Evolutionary conservation across 1,284 basidiomycete genomes (phyloP).

Genomic region (Rhodotorula sp.): DNA sequence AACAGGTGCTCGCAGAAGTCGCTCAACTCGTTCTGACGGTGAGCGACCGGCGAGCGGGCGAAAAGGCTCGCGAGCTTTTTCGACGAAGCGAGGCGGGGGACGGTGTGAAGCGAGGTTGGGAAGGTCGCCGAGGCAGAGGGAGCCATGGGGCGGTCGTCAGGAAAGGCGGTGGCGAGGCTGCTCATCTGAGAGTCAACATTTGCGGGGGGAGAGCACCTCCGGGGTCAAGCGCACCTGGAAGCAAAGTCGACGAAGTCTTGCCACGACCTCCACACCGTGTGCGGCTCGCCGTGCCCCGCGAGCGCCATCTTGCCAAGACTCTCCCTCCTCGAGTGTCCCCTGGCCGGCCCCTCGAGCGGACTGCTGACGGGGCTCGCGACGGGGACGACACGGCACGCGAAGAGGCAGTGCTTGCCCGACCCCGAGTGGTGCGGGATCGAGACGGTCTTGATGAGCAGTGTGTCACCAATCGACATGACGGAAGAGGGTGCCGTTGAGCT

Average conservation of each 20-base stretch:
- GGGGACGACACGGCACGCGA: conserved; percentile 41
- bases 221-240: conserved; percentile 22
- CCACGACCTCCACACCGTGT: conserved; percentile 43
- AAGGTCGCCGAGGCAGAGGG: conserved; percentile 8
- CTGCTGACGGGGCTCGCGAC: not conserved
- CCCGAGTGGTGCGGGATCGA: conserved; percentile 40
- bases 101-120: conserved; percentile 23
- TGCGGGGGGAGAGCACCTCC: too few species aligned
- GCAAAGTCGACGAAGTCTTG: conserved; percentile 42
- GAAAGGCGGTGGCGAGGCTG: conserved; percentile 39
- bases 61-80: conserved; percentile 37
- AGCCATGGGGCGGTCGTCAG: conserved; percentile 20
- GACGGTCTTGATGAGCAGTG: conserved; percentile 32
- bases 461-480: not conserved
- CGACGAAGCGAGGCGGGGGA: conserved; percentile 28
- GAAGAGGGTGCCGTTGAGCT: conserved; percentile 1
- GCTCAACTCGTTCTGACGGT: conserved; percentile 40
- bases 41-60: conserved; percentile 29
- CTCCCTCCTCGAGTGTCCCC: conserved; percentile 7
- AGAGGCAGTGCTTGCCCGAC: conserved; percentile 36
- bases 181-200: not conserved
- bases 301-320: conserved; percentile 32
- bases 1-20: conserved; percentile 37
- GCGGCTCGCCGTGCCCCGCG: conserved; percentile 36
- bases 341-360: not conserved